A percentile compares a stretch with the other conserved stretches of the same genome.
phyloP scores from a whole-genome alignment of 768 basidiomycete genomes.

The Coprinopsis strossmayeri region DNA sequence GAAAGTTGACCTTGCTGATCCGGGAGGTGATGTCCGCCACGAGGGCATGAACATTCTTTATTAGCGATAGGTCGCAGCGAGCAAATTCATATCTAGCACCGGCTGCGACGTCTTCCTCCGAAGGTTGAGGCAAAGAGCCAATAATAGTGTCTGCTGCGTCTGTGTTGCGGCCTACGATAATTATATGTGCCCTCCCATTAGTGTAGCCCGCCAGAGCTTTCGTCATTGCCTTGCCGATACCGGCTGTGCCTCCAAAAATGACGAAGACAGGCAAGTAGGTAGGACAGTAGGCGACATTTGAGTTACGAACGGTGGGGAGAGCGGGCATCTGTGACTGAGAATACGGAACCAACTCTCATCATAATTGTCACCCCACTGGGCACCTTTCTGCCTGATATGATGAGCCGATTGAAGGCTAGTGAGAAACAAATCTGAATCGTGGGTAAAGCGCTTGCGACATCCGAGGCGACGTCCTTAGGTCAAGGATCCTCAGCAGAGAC shows the following conservation, averaged over 20 bases:
- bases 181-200: slow-evolving; percentile 44
- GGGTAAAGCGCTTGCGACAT: too few relatives aligned
- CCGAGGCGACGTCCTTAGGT: too few relatives aligned
- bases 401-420: too few relatives aligned
- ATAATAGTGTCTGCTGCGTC: slow-evolving; percentile 41
- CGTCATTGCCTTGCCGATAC: slow-evolving; percentile 43
- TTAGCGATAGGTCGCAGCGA: slow-evolving; percentile 45
- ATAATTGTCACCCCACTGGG: too few relatives aligned
- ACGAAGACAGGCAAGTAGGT: slow-evolving; percentile 26
- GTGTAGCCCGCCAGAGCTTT: slow-evolving; percentile 38
- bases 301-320: slow-evolving; percentile 21
- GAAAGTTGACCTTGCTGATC: slow-evolving; percentile 44
- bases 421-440: too few relatives aligned
- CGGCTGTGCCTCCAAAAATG: slow-evolving; percentile 40
- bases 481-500: too few relatives aligned
- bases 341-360: too few relatives aligned
- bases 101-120: not conserved
- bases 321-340: slow-evolving; percentile 24
- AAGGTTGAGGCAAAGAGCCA: slow-evolving; percentile 26
- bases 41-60: slow-evolving; percentile 40
- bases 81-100: slow-evolving; percentile 36
- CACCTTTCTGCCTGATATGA: too few relatives aligned
- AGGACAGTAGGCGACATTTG: slow-evolving; percentile 25
- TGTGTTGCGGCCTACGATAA: slow-evolving; percentile 47
- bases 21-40: slow-evolving; percentile 22